Evolutionary conservation across 225 moss, liverwort and hornwort species (phyloP).

Genomic region (Polytrichum commune): DNA sequence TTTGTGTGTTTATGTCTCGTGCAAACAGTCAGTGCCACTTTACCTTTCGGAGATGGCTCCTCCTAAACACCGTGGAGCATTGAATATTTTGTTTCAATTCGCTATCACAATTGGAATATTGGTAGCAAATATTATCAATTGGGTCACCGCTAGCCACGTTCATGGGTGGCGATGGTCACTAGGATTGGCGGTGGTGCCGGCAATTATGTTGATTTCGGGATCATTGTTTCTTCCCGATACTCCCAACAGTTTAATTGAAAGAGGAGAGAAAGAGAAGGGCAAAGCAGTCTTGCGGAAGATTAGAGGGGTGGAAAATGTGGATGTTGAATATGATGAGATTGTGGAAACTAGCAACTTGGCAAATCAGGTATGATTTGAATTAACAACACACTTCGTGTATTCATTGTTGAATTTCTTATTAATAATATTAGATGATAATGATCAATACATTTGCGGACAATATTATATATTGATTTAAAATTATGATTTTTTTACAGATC

Average conservation of each 20-base stretch:
- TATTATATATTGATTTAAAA: too few relatives aligned
- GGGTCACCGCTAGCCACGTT: slow-evolving; percentile 1
- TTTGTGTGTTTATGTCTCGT: background rate
- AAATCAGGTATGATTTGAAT: background rate
- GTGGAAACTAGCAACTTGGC: background rate
- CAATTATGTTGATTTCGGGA: background rate
- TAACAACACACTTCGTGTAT: too few relatives aligned
- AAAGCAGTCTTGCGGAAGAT: background rate
- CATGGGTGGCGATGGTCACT: slow-evolving; percentile 20
- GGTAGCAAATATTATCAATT: slow-evolving; percentile 20
- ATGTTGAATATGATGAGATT: slow-evolving; percentile 12
- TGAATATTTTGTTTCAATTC: slow-evolving; percentile 21
- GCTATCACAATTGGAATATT: slow-evolving; percentile 16
- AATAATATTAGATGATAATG: too few relatives aligned
- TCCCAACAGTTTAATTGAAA: slow-evolving; percentile 12
- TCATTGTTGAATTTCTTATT: too few relatives aligned
- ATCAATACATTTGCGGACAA: too few relatives aligned
- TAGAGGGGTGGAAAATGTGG: background rate
- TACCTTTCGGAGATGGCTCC: slow-evolving; percentile 30
- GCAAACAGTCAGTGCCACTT: background rate
- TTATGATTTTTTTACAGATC: slow-evolving; percentile 1
- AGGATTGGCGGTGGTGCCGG: slow-evolving; percentile 5
- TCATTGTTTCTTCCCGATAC: background rate
- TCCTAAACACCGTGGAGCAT: background rate
- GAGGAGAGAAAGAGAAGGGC: background rate